Evolutionary conservation across 768 basidiomycete species (phyloP).

Genomic region (Russula foetens): DNA sequence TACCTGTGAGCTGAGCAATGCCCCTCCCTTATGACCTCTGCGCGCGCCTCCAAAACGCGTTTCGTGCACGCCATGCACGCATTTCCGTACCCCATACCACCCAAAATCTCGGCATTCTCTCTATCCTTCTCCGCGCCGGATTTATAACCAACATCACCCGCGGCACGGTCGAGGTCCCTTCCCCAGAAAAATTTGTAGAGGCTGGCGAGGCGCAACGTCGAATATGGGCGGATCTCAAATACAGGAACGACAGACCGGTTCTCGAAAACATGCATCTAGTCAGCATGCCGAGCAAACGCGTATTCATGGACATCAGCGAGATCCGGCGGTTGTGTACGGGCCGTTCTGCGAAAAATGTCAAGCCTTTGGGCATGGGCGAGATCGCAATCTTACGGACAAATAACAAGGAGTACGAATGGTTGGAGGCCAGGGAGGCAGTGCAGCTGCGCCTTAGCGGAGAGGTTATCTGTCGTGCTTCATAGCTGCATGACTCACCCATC

Average conservation of each 20-base stretch:
- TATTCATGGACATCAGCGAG: constrained; percentile 68
- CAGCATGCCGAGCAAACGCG: constrained; percentile 73
- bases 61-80: constrained; percentile 73
- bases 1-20: constrained; percentile 22
- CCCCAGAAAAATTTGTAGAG: constrained; percentile 51
- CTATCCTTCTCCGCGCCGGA: constrained; percentile 86
- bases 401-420: constrained; percentile 66
- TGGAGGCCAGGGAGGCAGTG: constrained; percentile 91
- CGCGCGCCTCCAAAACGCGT: constrained; percentile 86
- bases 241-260: constrained; percentile 83
- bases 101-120: constrained; percentile 87
- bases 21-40: constrained; percentile 80
- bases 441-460: constrained; percentile 73
- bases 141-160: constrained; percentile 79
- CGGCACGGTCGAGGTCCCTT: constrained; percentile 58
- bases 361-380: constrained; percentile 87
- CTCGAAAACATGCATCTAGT: constrained; percentile 72
- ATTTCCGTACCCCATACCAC: constrained; percentile 76
- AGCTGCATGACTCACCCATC: neutral
- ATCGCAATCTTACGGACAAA: constrained; percentile 77
- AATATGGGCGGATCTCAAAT: constrained; percentile 94
- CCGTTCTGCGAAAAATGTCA: constrained; percentile 67
- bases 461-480: constrained; percentile 67
- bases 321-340: constrained; percentile 77
- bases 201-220: constrained; percentile 60